phyloP scores from a whole-genome alignment of 2,329 filamentous ascomycete genomes.

The Mariannaea elegans region DNA sequence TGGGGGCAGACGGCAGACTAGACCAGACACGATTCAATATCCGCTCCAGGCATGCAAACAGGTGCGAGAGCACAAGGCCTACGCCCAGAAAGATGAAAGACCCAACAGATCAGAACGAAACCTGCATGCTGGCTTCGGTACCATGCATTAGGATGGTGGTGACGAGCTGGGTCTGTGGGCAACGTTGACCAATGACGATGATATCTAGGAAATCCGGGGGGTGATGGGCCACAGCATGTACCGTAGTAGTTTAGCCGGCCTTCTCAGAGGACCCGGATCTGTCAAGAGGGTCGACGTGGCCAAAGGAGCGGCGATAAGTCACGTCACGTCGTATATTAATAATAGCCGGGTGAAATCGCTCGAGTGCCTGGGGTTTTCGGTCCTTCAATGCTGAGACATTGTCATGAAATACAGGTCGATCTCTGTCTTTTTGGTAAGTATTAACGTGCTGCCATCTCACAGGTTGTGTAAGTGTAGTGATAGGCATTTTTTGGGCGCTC shows the following conservation, averaged over 20 bases:
- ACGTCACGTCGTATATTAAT: slow-evolving; percentile 14
- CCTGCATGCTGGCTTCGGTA: slow-evolving; percentile 6
- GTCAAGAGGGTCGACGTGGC: slow-evolving; percentile 20
- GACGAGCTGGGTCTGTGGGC: slow-evolving; percentile 8
- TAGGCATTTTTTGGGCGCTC: too few species aligned
- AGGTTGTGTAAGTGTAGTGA: too few species aligned
- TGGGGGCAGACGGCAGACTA: background rate
- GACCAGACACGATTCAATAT: background rate
- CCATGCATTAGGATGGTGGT: slow-evolving; percentile 9
- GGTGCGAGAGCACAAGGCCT: background rate
- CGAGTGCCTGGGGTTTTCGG: slow-evolving; percentile 8
- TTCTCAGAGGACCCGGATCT: background rate
- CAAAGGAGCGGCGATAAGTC: slow-evolving; percentile 13
- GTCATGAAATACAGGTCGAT: background rate
- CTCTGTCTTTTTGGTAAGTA: background rate
- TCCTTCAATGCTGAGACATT: background rate
- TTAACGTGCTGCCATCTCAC: too few species aligned
- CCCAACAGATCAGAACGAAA: slow-evolving; percentile 14
- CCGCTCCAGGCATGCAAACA: background rate
- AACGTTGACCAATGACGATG: slow-evolving; percentile 15
- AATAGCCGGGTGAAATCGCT: slow-evolving; percentile 19
- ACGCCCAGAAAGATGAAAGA: background rate
- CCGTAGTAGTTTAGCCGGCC: slow-evolving; percentile 13
- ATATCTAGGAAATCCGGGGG: slow-evolving; percentile 16
- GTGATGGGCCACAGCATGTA: background rate